Conservation (phyloP, 1,284 basidiomycete genomes). For the Fomitopsis palustris region DNA sequence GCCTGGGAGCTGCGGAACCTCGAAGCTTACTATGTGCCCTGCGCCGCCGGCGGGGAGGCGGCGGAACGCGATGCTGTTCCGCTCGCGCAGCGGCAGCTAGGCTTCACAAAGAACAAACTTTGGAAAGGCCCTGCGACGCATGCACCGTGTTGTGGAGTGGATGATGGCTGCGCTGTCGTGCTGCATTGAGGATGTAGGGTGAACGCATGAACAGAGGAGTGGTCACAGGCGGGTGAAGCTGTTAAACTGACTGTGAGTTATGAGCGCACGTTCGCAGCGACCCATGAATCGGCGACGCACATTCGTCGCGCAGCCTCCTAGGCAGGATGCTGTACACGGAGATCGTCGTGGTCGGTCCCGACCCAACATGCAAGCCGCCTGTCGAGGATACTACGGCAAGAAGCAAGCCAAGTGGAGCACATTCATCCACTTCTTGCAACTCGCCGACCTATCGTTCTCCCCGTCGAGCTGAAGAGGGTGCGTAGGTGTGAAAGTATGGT, state of each 20-base stretch:
- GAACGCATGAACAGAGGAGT: background rate
- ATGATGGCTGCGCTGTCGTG: background rate
- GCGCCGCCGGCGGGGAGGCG: background rate
- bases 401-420: background rate
- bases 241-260: background rate
- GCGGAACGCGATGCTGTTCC: background rate
- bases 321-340: background rate
- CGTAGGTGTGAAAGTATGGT: too few relatives aligned
- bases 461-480: too few relatives aligned
- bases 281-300: background rate
- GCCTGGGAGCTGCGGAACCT: background rate
- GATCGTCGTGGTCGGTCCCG: background rate
- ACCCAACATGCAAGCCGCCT: background rate
- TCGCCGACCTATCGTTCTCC: too few relatives aligned
- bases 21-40: background rate
- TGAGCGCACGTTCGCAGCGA: background rate
- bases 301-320: background rate
- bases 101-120: too few relatives aligned
- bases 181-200: background rate
- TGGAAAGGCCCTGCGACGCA: background rate
- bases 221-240: background rate
- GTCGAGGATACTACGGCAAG: background rate
- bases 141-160: background rate
- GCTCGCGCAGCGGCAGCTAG: too few relatives aligned
- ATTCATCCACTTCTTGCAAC: too few relatives aligned